Evolutionary conservation across 768 basidiomycete genomes (phyloP), one percentile per base, ranked within the genome.

Genomic region (Mycena chlorophos): DNA sequence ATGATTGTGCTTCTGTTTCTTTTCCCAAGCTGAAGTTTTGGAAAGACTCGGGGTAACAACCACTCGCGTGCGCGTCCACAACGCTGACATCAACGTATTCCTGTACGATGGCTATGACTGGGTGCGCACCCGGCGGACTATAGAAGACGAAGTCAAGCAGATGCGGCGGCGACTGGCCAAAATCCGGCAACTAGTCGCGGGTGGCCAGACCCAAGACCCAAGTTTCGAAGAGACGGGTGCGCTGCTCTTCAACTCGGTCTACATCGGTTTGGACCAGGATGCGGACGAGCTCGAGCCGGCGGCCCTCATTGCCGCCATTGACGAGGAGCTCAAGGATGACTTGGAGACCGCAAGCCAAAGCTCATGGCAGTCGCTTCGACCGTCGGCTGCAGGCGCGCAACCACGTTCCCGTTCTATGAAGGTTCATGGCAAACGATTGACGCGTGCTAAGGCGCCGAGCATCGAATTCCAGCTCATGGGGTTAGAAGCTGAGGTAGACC

Each of bases 31-130:
- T 57, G 31, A 40, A 39, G 6, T 28, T 42, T 31, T 48, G 30
- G 4, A 23, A 50, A 84, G 81, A 42, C 62, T 68, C 26, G 78
- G 77, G 12, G 78, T 80, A 28, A 80, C 81, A 6, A 75, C 68
- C 23, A 56, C 85, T n/a, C 78, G 73, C 26, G 64, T 89, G 54
- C 78, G 84, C 23, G 63, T 91, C 4, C 75, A 80, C 39, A 72
- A 88, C 39, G 84, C 82, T 51, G 79, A 89, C 60, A 69, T 89
- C 46, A 80, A 80, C 1, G 64, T 98, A 22, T 80, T 86, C 49
- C 78, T 99, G 3, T 91, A 97, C 66, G 92, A 94, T 54, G 97
- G 97, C 2, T 99, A 94, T 64, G 97, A 99, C 67, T 99, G 97
- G 95, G 71, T 67, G 1, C 78, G 78, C 46, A 99, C 97, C 3